A percentile compares a stretch with the other conserved stretches of the same genome.
These are phyloP conservation scores for Tricholoma saponaceum DNA, from an alignment of 768 basidiomycete species.

Conservation along the genomic window DNA sequence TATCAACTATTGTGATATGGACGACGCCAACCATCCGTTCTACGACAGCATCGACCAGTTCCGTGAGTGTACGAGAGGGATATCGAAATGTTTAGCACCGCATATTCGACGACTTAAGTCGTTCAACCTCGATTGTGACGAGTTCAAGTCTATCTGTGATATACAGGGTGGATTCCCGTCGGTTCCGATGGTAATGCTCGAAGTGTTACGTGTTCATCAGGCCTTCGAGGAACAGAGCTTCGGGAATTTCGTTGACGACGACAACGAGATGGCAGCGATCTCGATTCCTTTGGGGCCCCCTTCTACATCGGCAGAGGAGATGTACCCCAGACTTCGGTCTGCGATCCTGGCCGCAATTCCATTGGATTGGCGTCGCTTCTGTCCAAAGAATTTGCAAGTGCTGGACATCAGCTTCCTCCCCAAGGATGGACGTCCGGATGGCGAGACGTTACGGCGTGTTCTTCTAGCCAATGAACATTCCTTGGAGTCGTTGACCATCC, in stretches of 20 bases:
- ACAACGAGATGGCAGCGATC: background rate
- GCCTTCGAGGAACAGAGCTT: background rate
- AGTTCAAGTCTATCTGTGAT: background rate
- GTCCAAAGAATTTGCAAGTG: background rate
- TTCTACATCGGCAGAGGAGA: background rate
- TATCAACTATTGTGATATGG: background rate
- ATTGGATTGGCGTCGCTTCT: conserved; percentile 6
- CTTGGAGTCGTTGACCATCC: conserved; percentile 2
- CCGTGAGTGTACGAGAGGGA: background rate
- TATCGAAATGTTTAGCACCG: background rate
- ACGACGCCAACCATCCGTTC: background rate
- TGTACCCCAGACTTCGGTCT: background rate
- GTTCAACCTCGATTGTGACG: conserved; percentile 3
- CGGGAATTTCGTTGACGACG: background rate
- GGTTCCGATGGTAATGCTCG: background rate
- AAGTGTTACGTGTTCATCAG: background rate
- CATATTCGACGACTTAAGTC: conserved; percentile 3
- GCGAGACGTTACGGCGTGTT: background rate
- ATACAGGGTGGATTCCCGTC: background rate
- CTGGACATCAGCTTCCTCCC: conserved; percentile 6
- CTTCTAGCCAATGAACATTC: conserved; percentile 7
- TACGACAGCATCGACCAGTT: background rate
- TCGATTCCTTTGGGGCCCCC: background rate
- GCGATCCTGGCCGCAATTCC: background rate
- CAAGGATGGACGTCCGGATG: background rate